A percentile compares a stretch with the other conserved stretches of the same genome.
These are phyloP conservation scores for Mycena epipterygia DNA, from an alignment of 768 basidiomycete species.

Conservation along the genomic window DNA sequence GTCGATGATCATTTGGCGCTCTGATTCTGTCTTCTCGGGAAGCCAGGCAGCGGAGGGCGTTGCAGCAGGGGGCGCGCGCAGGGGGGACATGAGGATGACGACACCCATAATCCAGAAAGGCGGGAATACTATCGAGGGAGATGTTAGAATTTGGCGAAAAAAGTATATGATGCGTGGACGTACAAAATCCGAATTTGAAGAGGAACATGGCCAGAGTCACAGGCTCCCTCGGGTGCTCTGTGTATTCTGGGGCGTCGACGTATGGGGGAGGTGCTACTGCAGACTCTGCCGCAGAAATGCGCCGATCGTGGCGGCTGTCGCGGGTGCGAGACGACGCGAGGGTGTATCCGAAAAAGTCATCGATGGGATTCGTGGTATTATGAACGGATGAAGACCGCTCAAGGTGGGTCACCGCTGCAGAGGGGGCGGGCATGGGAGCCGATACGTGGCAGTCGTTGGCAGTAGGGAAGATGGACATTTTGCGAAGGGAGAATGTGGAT, in stretches of 20 bases:
- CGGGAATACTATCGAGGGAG: conserved; percentile 62
- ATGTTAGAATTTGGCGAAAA: conserved; percentile 5
- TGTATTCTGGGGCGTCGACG: conserved; percentile 52
- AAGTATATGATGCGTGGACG: conserved; percentile 40
- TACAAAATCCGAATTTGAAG: conserved; percentile 76
- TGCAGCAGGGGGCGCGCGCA: conserved; percentile 56
- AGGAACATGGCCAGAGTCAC: conserved; percentile 70
- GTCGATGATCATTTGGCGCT: conserved; percentile 60
- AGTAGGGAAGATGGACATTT: neutral
- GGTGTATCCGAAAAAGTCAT: conserved; percentile 51
- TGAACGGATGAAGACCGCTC: conserved; percentile 12
- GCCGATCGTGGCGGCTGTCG: conserved; percentile 57
- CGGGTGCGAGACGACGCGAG: conserved; percentile 37
- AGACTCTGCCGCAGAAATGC: conserved; percentile 44
- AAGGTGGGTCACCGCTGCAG: conserved; percentile 20
- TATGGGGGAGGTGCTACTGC: conserved; percentile 56
- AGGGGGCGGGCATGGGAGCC: neutral
- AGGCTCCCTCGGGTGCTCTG: conserved; percentile 58
- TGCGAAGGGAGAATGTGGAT: neutral
- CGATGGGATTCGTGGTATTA: conserved; percentile 41
- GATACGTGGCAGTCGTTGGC: neutral
- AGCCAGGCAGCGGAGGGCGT: conserved; percentile 60
- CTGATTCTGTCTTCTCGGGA: conserved; percentile 66
- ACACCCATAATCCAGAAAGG: conserved; percentile 75
- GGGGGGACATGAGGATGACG: conserved; percentile 67